Percentiles rank a stretch among this genome's conserved stretches.
Conservation (phyloP, 192 early-diverging fungal genomes). For the Mortierella antarctica region DNA sequence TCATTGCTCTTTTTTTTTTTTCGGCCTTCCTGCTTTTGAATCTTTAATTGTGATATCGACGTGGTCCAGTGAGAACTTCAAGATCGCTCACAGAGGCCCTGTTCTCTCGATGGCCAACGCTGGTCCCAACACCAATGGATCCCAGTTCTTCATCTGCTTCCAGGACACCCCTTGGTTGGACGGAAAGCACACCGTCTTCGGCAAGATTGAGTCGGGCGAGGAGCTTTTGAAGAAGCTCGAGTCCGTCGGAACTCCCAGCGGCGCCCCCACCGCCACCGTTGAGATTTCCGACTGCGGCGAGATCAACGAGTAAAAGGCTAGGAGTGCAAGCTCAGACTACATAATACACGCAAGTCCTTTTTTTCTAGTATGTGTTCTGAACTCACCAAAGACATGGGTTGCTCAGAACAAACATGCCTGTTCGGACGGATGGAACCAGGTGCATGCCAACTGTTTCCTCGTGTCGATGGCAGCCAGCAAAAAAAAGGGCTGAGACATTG, state of each 20-base stretch:
- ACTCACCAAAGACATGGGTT: not conserved
- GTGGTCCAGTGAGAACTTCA: slow-evolving; percentile 82
- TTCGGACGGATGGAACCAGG: too few relatives aligned
- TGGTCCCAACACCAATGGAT: slow-evolving; percentile 63
- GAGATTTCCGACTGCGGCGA: slow-evolving; percentile 84
- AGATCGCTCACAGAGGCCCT: slow-evolving; percentile 82
- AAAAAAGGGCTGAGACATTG: slow-evolving; percentile 13
- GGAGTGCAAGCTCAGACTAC: not conserved
- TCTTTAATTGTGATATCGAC: not conserved
- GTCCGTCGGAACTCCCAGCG: slow-evolving; percentile 67
- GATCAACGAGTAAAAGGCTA: slow-evolving; percentile 50
- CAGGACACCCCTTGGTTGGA: slow-evolving; percentile 85
- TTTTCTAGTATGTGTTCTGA: not conserved
- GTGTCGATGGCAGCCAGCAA: not conserved
- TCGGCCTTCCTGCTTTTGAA: not conserved
- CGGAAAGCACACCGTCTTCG: slow-evolving; percentile 94
- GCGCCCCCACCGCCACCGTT: slow-evolving; percentile 71
- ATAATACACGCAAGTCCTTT: not conserved
- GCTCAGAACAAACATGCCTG: too few relatives aligned
- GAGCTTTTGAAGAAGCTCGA: slow-evolving; percentile 82
- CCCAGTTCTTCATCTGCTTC: slow-evolving; percentile 49
- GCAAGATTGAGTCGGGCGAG: slow-evolving; percentile 79
- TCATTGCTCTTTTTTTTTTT: not conserved
- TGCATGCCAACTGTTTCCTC: not conserved
- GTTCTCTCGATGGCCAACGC: slow-evolving; percentile 80